Percentiles rank a stretch among this genome's conserved stretches.
Evolutionary conservation across 1,139 yeast species (phyloP).

Genomic region (Wickerhamiella pararugosa): DNA sequence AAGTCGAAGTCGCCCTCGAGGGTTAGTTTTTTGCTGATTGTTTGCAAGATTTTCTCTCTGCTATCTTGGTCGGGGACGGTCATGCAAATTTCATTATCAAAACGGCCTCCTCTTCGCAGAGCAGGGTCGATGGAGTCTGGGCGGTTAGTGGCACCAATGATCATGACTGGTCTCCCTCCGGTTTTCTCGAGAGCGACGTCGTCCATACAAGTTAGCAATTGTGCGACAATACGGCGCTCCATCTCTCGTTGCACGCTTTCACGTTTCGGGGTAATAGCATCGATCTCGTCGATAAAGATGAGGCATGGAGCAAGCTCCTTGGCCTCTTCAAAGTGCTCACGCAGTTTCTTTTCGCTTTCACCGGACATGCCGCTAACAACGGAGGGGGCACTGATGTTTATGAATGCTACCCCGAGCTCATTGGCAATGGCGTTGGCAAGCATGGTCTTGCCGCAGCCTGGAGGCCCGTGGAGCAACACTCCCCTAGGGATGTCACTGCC

Average conservation of each 20-base stretch:
- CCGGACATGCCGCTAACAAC: slow-evolving; percentile 99
- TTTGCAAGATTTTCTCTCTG: slow-evolving; percentile 56
- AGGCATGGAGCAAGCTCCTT: slow-evolving; percentile 80
- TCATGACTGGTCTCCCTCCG: slow-evolving; percentile 83
- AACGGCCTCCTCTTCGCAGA: slow-evolving; percentile 88
- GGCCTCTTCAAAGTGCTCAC: slow-evolving; percentile 92
- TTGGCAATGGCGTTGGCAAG: slow-evolving; percentile 95
- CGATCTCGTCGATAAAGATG: slow-evolving; percentile 88
- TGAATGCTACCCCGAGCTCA: slow-evolving; percentile 83
- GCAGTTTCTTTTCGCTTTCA: slow-evolving; percentile 82
- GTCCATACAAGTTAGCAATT: slow-evolving; percentile 84
- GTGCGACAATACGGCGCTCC: slow-evolving; percentile 97
- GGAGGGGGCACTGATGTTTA: slow-evolving; percentile 86
- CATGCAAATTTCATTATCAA: slow-evolving; percentile 85
- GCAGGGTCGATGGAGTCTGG: slow-evolving; percentile 97
- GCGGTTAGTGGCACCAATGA: slow-evolving; percentile 92
- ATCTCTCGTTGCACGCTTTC: slow-evolving; percentile 97
- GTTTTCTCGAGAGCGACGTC: slow-evolving; percentile 79
- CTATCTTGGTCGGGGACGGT: slow-evolving; percentile 86
- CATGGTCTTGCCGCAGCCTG: slow-evolving; percentile 97
- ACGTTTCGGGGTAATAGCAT: slow-evolving; percentile 95
- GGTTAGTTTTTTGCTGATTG: slow-evolving; percentile 55
- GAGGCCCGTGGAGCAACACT: slow-evolving; percentile 89
- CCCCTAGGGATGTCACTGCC: slow-evolving; percentile 98
- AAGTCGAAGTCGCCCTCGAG: slow-evolving; percentile 61